Evolutionary conservation across 2,329 filamentous ascomycete species (phyloP).

Genomic region (Aspergillus versicolor): DNA sequence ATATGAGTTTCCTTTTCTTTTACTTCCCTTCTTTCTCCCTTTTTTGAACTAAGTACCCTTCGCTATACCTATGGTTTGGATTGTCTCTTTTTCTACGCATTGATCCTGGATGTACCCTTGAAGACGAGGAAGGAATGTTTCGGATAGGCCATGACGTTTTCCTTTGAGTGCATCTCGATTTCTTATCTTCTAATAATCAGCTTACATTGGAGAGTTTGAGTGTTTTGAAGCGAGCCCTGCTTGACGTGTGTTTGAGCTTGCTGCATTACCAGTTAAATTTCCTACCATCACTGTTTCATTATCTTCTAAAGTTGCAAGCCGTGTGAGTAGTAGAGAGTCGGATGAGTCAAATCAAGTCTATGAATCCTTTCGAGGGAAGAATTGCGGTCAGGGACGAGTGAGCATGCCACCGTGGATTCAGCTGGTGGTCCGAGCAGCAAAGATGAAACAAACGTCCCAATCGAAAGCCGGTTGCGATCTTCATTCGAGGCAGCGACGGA

Average conservation of each 20-base stretch:
- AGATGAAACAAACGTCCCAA: background rate
- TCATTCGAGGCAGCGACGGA: no score
- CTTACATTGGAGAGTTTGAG: constrained; percentile 20
- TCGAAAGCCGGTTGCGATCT: no score
- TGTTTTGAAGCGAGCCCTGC: constrained; percentile 20
- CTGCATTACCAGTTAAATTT: constrained; percentile 14
- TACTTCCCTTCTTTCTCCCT: background rate
- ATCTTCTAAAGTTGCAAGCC: background rate
- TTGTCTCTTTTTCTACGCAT: constrained; percentile 25
- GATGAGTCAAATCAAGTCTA: background rate
- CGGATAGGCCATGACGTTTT: constrained; percentile 29
- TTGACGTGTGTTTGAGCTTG: constrained; percentile 17
- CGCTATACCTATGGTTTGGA: constrained; percentile 20
- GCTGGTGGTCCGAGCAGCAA: background rate
- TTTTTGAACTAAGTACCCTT: background rate
- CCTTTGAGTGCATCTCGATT: constrained; percentile 20
- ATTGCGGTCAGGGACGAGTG: background rate
- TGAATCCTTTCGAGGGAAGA: background rate
- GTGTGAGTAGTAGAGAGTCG: background rate
- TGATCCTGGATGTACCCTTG: constrained; percentile 25
- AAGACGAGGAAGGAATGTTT: constrained; percentile 26
- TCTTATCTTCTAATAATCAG: constrained; percentile 20
- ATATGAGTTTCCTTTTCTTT: constrained; percentile 4
- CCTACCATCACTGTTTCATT: constrained; percentile 4
- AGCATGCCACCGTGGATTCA: background rate